Evolutionary conservation across 805 yeast genomes (phyloP).

Genomic region (Ascoidea asiatica): DNA sequence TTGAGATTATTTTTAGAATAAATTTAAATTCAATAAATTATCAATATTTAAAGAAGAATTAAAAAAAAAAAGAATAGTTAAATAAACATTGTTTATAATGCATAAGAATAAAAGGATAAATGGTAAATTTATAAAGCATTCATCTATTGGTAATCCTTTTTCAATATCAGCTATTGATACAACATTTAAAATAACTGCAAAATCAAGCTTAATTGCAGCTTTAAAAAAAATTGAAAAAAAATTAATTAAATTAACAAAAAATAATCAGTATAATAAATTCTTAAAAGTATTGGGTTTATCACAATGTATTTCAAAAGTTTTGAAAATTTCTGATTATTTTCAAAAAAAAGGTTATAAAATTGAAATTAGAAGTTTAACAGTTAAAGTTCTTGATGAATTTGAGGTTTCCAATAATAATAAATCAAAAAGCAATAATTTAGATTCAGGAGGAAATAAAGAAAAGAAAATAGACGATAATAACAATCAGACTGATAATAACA

Average conservation of each 20-base stretch:
- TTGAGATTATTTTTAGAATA: no score
- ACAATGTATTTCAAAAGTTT: slow-evolving; percentile 44
- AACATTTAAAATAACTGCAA: not conserved
- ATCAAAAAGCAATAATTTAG: slow-evolving; percentile 13
- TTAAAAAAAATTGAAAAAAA: not conserved
- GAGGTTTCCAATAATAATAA: slow-evolving; percentile 15
- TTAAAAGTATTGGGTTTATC: slow-evolving; percentile 69
- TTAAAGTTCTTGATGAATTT: slow-evolving; percentile 64
- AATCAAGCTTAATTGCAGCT: not conserved
- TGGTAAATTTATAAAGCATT: not conserved
- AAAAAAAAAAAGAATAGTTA: no score
- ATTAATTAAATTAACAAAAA: no score
- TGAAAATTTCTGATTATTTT: slow-evolving; percentile 51
- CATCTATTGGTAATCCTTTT: not conserved
- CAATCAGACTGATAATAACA: not conserved
- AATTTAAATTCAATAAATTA: no score
- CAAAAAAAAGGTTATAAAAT: slow-evolving; percentile 37
- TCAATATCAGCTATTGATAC: not conserved
- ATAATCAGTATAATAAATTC: no score
- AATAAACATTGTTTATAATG: no score
- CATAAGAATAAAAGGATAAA: no score
- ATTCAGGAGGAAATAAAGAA: not conserved
- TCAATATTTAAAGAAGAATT: no score
- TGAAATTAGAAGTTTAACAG: slow-evolving; percentile 49
- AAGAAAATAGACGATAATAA: not conserved